phyloP scores from a whole-genome alignment of 352 stramenopile genomes.

The Globisporangium lucens region DNA sequence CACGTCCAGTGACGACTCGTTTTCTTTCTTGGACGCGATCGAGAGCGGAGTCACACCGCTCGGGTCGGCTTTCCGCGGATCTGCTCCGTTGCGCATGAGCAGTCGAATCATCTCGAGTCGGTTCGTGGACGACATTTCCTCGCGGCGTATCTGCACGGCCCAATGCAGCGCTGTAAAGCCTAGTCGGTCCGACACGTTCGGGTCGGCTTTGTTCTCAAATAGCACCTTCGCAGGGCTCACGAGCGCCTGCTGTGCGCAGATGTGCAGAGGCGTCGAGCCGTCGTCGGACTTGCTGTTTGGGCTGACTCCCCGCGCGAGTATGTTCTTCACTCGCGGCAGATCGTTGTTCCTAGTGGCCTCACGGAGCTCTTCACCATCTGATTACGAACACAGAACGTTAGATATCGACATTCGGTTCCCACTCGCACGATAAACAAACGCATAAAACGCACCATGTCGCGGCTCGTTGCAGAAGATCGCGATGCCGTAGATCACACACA shows the following conservation, averaged over 20 bases:
- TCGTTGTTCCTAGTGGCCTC: conserved; percentile 78
- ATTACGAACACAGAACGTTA: neutral
- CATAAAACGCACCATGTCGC: conserved; percentile 47
- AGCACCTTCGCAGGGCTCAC: conserved; percentile 49
- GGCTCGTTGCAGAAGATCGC: conserved; percentile 66
- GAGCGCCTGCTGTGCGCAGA: conserved; percentile 77
- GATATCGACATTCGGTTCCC: neutral
- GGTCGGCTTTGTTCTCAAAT: conserved; percentile 59
- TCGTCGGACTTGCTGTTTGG: conserved; percentile 51
- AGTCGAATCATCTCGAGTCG: conserved; percentile 71
- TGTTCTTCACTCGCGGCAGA: conserved; percentile 45
- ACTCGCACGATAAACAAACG: neutral
- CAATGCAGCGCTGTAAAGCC: conserved; percentile 80
- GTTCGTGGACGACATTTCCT: conserved; percentile 61
- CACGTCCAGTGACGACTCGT: conserved; percentile 51
- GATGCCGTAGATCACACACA: conserved; percentile 58
- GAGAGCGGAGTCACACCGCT: conserved; percentile 53
- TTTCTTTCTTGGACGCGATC: conserved; percentile 72
- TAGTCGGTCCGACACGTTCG: conserved; percentile 54
- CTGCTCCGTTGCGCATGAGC: conserved; percentile 55
- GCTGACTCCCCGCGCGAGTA: conserved; percentile 60
- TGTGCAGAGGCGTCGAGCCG: conserved; percentile 69
- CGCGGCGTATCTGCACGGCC: conserved; percentile 76
- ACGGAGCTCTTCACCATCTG: conserved; percentile 75
- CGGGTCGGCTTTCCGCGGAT: conserved; percentile 38